A percentile compares a stretch with the other conserved stretches of the same genome.
Conservation (phyloP, 106 monocot genomes). For the Dendrobium catenatum region DNA sequence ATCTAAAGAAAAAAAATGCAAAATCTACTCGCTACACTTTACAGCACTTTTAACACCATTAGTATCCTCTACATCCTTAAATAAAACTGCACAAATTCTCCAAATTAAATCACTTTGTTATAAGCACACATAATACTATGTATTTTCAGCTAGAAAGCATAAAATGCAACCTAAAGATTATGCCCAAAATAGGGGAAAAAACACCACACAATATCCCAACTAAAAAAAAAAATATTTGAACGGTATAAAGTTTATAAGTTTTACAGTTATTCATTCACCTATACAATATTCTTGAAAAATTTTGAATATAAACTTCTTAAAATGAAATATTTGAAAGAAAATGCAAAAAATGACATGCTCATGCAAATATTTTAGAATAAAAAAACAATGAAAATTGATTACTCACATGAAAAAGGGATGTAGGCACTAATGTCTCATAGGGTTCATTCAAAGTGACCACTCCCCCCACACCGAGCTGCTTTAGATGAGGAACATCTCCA, state of each 20-base stretch:
- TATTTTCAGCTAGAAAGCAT: background rate
- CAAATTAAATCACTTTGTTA: background rate
- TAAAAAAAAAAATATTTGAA: background rate
- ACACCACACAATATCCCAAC: background rate
- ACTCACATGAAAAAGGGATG: slow-evolving; percentile 70
- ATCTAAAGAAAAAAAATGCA: background rate
- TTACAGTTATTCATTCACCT: background rate
- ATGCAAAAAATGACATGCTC: background rate
- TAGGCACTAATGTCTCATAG: slow-evolving; percentile 89
- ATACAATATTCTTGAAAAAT: background rate
- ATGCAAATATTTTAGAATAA: background rate
- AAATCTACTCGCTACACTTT: background rate
- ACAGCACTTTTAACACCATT: background rate
- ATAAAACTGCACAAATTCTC: background rate
- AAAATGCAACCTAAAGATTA: background rate
- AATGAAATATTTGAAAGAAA: background rate
- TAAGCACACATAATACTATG: background rate
- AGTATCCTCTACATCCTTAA: background rate
- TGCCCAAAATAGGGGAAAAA: background rate
- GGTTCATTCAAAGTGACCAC: slow-evolving; percentile 89
- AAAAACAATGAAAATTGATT: slow-evolving; percentile 3
- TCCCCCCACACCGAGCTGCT: slow-evolving; percentile 77
- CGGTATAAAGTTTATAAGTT: background rate
- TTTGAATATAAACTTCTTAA: background rate
- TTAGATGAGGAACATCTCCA: slow-evolving; percentile 65